A percentile compares a stretch with the other conserved stretches of the same genome.
Conservation (phyloP, 2,329 filamentous ascomycete species). For the Coniochaeta hoffmannii region DNA sequence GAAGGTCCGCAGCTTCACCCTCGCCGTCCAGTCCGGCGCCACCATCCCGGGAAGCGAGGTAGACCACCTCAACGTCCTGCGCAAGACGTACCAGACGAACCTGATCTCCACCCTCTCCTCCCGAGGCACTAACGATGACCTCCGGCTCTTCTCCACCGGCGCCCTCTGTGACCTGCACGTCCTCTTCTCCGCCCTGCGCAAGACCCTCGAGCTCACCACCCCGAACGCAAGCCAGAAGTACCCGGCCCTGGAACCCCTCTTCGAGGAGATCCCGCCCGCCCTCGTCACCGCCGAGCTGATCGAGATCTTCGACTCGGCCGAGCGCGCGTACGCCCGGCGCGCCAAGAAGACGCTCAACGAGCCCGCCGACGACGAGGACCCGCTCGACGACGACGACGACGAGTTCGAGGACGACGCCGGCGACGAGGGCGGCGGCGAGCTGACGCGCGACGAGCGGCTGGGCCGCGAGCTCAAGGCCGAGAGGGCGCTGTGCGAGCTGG, state of each 20-base stretch:
- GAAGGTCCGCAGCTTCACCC: conserved; percentile 61
- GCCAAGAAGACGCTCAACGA: conserved; percentile 54
- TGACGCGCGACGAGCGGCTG: conserved; percentile 51
- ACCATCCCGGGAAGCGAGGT: conserved; percentile 51
- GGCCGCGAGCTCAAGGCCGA: conserved; percentile 69
- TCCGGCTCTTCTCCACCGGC: conserved; percentile 69
- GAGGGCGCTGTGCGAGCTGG: conserved; percentile 76
- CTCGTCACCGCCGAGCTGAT: conserved; percentile 58
- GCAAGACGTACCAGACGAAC: conserved; percentile 51
- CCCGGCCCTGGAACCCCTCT: conserved; percentile 50
- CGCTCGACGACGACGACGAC: conserved; percentile 55
- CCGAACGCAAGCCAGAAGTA: conserved; percentile 36
- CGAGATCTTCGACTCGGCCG: conserved; percentile 68
- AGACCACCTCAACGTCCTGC: conserved; percentile 49
- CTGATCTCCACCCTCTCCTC: conserved; percentile 63
- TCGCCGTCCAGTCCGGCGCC: conserved; percentile 45
- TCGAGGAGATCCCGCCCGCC: conserved; percentile 60
- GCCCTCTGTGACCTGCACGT: conserved; percentile 76
- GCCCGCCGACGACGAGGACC: conserved; percentile 66
- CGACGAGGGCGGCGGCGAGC: conserved; percentile 42
- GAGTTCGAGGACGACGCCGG: conserved; percentile 49
- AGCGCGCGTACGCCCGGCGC: conserved; percentile 70
- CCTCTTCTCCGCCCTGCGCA: conserved; percentile 66
- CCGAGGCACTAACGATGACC: conserved; percentile 63
- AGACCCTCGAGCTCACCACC: conserved; percentile 34